phyloP scores from a whole-genome alignment of 768 basidiomycete genomes.

The Lactifluus echinatus region DNA sequence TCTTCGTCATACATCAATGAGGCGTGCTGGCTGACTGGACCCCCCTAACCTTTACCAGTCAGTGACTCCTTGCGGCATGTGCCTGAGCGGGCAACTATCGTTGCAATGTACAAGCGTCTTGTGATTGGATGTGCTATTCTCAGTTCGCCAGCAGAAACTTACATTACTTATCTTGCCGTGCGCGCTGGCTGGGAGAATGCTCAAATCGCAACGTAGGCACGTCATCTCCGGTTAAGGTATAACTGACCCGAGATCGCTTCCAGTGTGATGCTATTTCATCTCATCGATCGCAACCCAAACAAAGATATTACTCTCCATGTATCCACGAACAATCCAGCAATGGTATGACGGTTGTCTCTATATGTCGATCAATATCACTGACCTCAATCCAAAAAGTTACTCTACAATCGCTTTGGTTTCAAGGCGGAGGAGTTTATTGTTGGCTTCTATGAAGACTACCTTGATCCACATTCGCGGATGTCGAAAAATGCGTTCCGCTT shows the following conservation, averaged over 20 bases:
- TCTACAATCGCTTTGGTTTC: slow-evolving; percentile 84
- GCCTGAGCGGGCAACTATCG: slow-evolving; percentile 67
- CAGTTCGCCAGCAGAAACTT: slow-evolving; percentile 72
- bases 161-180: slow-evolving; percentile 77
- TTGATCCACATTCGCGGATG: slow-evolving; percentile 56
- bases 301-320: slow-evolving; percentile 79
- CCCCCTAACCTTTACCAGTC: slow-evolving; percentile 38
- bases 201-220: slow-evolving; percentile 61
- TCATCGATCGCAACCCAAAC: slow-evolving; percentile 60
- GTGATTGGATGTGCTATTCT: slow-evolving; percentile 71
- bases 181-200: slow-evolving; percentile 74
- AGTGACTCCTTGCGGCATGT: slow-evolving; percentile 57
- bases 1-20: background rate
- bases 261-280: slow-evolving; percentile 72
- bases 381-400: slow-evolving; percentile 36
- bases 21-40: background rate
- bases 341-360: slow-evolving; percentile 36
- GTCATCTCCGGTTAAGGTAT: background rate
- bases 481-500: slow-evolving; percentile 78
- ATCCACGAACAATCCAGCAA: slow-evolving; percentile 71
- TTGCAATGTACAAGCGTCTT: slow-evolving; percentile 60
- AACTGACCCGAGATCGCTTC: slow-evolving; percentile 11
- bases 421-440: slow-evolving; percentile 79
- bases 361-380: background rate
- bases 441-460: slow-evolving; percentile 74